phyloP scores from a whole-genome alignment of 352 stramenopile species.

The Pythium brassicae region DNA sequence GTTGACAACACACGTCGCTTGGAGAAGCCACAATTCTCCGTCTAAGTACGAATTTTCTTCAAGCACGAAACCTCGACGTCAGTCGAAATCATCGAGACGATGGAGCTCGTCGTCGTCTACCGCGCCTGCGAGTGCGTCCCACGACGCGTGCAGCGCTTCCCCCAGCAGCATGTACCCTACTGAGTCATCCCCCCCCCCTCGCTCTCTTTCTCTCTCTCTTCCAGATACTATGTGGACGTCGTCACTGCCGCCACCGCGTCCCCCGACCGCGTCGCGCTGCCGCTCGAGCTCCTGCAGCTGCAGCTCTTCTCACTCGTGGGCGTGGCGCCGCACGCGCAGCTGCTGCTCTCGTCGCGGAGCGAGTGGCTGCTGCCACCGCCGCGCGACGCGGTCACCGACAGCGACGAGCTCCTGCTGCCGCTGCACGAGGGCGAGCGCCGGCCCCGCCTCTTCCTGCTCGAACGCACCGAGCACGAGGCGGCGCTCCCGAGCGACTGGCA shows the following conservation, averaged over 20 bases:
- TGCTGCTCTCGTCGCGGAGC: slow-evolving; percentile 40
- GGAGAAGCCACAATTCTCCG: background rate
- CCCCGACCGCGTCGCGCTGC: slow-evolving; percentile 19
- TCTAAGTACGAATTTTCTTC: background rate
- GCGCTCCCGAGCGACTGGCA: slow-evolving; percentile 39
- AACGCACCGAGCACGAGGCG: slow-evolving; percentile 1
- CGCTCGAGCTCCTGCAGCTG: slow-evolving; percentile 60
- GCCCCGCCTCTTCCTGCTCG: slow-evolving; percentile 41
- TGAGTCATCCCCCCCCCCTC: background rate
- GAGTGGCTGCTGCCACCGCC: slow-evolving; percentile 36
- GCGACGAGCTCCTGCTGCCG: background rate
- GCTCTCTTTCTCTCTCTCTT: background rate
- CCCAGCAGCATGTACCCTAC: background rate
- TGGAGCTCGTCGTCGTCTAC: slow-evolving; percentile 51
- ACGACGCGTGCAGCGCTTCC: too few species aligned
- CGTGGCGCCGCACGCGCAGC: slow-evolving; percentile 50
- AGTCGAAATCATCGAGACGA: background rate
- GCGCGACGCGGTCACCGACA: background rate
- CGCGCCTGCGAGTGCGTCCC: slow-evolving; percentile 51
- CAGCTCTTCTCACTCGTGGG: slow-evolving; percentile 67
- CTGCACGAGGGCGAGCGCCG: slow-evolving; percentile 11
- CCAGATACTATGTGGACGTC: slow-evolving; percentile 37
- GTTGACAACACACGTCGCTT: background rate
- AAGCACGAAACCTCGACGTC: background rate
- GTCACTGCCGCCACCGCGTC: slow-evolving; percentile 10